A percentile compares a stretch with the other conserved stretches of the same genome.
phyloP scores from a whole-genome alignment of 306 rosid genomes.

The Abrus pulchellus region DNA sequence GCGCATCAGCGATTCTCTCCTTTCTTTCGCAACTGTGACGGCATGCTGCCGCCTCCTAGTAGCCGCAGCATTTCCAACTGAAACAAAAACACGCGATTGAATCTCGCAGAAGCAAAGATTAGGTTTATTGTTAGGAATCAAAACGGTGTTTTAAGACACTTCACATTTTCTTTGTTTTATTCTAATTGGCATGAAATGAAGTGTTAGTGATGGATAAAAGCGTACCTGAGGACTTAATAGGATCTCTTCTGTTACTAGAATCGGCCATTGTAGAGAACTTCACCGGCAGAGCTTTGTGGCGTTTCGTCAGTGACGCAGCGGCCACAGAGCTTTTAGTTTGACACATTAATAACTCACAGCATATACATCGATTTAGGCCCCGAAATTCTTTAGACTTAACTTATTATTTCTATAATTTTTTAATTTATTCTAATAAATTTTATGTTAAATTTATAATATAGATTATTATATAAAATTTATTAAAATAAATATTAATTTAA shows the following conservation, averaged over 20 bases:
- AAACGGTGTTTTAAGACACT: background rate
- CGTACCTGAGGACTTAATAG: conserved; percentile 81
- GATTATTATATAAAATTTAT: too few species aligned
- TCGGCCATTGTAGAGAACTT: conserved; percentile 71
- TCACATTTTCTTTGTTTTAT: background rate
- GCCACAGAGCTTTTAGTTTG: background rate
- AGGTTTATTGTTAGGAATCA: background rate
- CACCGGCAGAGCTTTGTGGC: background rate
- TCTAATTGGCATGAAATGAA: background rate
- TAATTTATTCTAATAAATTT: too few species aligned
- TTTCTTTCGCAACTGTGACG: conserved; percentile 77
- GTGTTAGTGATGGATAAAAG: conserved; percentile 21
- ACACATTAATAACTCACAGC: too few species aligned
- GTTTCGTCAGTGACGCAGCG: background rate
- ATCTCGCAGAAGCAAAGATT: conserved; percentile 20
- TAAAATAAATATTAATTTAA: too few species aligned
- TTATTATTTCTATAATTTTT: too few species aligned
- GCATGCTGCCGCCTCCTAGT: conserved; percentile 79
- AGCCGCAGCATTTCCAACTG: conserved; percentile 85
- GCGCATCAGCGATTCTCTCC: conserved; percentile 82
- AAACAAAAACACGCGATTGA: conserved; percentile 45
- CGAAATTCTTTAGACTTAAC: too few species aligned
- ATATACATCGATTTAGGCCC: too few species aligned
- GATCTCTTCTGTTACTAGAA: conserved; percentile 70
- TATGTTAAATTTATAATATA: too few species aligned